Percentiles rank a stretch among this genome's conserved stretches.
Conservation (phyloP, 345 rosid genomes). For the Ricinus communis region DNA sequence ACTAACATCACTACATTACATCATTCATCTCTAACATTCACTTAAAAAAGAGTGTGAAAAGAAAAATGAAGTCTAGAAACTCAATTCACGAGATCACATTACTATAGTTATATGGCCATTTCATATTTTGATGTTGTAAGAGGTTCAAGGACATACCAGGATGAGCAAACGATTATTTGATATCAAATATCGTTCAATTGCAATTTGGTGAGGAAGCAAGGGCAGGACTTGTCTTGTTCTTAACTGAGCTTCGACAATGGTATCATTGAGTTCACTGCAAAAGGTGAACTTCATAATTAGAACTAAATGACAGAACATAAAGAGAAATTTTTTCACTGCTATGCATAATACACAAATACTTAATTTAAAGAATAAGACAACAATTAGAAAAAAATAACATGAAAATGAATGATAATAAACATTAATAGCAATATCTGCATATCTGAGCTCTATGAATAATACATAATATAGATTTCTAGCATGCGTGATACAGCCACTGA, state of each 20-base stretch:
- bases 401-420: background rate
- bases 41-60: conserved; percentile 2
- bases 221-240: conserved; percentile 55
- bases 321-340: conserved; percentile 4
- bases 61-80: conserved; percentile 2
- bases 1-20: background rate
- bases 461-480: background rate
- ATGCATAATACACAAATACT: too few species aligned
- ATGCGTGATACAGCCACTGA: background rate
- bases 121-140: conserved; percentile 7
- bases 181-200: conserved; percentile 36
- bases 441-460: background rate
- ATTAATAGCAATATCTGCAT: background rate
- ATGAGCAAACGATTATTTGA: conserved; percentile 51
- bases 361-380: background rate
- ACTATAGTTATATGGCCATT: background rate
- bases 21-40: background rate
- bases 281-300: background rate
- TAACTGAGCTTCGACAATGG: conserved; percentile 56
- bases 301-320: background rate
- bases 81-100: background rate
- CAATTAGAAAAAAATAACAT: background rate
- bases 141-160: conserved; percentile 33
- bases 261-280: conserved; percentile 60
- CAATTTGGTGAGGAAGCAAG: conserved; percentile 40